phyloP scores from a whole-genome alignment of 192 early-diverging fungal species.

The Chytriomyces sp. region DNA sequence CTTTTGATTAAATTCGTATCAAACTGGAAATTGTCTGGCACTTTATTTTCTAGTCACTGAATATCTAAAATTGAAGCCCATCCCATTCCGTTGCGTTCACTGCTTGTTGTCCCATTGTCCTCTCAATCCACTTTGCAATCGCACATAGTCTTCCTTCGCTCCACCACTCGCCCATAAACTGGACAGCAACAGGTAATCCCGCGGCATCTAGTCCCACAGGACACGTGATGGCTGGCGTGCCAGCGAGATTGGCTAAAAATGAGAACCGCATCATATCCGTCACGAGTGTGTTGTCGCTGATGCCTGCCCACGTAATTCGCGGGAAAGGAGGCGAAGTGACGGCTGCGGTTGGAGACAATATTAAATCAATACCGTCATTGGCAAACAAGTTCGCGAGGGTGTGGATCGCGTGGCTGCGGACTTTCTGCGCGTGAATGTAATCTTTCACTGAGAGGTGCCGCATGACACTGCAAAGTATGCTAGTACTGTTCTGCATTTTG shows the following conservation, averaged over 20 bases:
- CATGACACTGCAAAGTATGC: background rate
- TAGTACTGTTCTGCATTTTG: background rate
- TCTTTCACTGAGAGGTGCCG: background rate
- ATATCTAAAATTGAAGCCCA: background rate
- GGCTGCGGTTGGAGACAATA: slow-evolving; percentile 62
- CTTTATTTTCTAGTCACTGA: no score
- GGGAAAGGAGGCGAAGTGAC: slow-evolving; percentile 61
- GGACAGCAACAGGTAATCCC: slow-evolving; percentile 67
- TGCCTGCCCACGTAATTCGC: slow-evolving; percentile 43
- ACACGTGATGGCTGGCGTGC: slow-evolving; percentile 65
- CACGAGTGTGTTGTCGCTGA: slow-evolving; percentile 49
- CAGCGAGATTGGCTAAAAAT: slow-evolving; percentile 63
- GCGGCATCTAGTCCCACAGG: slow-evolving; percentile 58
- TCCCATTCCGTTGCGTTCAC: slow-evolving; percentile 5
- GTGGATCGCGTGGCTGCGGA: slow-evolving; percentile 18
- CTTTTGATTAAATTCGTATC: no score
- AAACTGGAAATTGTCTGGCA: no score
- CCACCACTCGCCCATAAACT: slow-evolving; percentile 71
- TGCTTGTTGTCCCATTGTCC: background rate
- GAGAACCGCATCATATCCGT: slow-evolving; percentile 55
- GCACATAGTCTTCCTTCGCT: slow-evolving; percentile 60
- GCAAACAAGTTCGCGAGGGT: background rate
- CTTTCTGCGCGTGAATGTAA: slow-evolving; percentile 23
- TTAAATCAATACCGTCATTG: slow-evolving; percentile 39
- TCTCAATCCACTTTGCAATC: slow-evolving; percentile 32